Conservation (phyloP, 768 basidiomycete genomes). For the Serendipita sp. region DNA sequence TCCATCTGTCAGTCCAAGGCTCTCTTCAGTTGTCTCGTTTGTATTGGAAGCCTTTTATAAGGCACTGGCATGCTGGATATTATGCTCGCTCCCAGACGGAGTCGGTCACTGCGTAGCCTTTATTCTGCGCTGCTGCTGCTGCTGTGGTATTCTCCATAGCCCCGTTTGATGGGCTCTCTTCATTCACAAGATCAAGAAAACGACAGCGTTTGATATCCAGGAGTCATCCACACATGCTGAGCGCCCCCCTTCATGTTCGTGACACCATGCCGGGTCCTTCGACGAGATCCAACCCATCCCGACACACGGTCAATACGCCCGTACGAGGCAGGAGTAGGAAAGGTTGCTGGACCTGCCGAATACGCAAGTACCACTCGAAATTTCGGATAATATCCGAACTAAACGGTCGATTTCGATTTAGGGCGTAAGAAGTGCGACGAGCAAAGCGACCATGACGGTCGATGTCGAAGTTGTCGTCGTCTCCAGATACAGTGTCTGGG, state of each 20-base stretch:
- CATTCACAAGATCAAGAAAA: too few species aligned
- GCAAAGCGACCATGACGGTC: background rate
- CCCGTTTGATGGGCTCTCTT: too few species aligned
- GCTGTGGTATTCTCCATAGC: too few species aligned
- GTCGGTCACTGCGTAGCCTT: too few species aligned
- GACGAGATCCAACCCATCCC: background rate
- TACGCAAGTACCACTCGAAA: background rate
- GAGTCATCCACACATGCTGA: background rate
- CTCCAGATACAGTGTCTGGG: background rate
- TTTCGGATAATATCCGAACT: background rate
- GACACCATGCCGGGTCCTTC: background rate
- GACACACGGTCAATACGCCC: background rate
- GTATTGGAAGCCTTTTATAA: background rate
- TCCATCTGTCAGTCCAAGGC: background rate
- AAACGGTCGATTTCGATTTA: background rate
- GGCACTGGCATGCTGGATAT: background rate
- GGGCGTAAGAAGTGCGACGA: conserved; percentile 5
- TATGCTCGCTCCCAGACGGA: background rate
- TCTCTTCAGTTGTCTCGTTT: background rate
- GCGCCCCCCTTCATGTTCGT: background rate
- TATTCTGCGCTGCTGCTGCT: background rate
- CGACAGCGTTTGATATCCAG: too few species aligned
- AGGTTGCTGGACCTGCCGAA: conserved; percentile 1
- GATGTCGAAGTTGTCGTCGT: background rate
- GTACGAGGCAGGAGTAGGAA: background rate